phyloP scores from a whole-genome alignment of 345 rosid species.

The Acer saccharum region DNA sequence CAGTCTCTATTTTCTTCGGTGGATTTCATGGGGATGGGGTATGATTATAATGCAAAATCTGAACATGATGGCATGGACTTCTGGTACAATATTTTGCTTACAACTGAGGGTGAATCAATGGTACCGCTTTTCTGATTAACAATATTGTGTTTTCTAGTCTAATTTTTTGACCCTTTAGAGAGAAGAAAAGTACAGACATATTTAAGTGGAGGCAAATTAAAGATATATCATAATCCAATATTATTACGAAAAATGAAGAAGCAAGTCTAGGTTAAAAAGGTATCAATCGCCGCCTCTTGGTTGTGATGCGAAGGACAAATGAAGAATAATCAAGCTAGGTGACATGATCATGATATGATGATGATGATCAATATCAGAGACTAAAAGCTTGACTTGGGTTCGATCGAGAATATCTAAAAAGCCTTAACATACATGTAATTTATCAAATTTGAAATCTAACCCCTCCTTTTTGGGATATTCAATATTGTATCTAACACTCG shows the following conservation, averaged over 20 bases:
- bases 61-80: conserved; percentile 47
- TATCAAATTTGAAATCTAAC: neutral
- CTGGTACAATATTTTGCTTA: conserved; percentile 65
- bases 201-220: neutral
- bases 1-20: conserved; percentile 26
- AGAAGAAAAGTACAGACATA: neutral
- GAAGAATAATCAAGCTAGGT: neutral
- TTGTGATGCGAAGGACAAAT: neutral
- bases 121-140: conserved; percentile 17
- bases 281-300: neutral
- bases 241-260: neutral
- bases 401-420: neutral
- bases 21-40: conserved; percentile 18
- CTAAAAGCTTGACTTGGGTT: neutral
- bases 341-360: neutral
- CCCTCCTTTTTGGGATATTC: neutral
- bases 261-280: neutral
- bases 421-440: neutral
- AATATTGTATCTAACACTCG: neutral
- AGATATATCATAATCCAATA: neutral
- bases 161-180: neutral
- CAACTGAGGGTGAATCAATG: conserved; percentile 42
- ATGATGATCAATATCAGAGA: neutral
- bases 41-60: conserved; percentile 8
- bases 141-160: neutral